phyloP scores from a whole-genome alignment of 2,329 filamentous ascomycete species.

The Eutypella sp. region DNA sequence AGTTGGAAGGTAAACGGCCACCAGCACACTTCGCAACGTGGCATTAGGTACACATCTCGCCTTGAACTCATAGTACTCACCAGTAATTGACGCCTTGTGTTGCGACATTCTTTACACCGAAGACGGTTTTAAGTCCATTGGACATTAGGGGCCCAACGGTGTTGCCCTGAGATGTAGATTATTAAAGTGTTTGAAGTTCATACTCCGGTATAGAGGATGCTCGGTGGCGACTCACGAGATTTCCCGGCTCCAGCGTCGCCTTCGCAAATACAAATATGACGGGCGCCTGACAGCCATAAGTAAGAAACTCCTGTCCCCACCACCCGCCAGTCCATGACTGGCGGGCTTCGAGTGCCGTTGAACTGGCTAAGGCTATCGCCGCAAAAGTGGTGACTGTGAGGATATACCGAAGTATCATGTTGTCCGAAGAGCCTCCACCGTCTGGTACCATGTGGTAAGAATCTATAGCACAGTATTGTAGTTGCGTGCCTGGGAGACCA shows the following conservation, averaged over 20 bases:
- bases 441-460: too few species aligned
- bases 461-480: too few species aligned
- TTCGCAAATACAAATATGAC: slow-evolving; percentile 25
- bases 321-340: slow-evolving; percentile 21
- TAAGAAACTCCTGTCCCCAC: slow-evolving; percentile 19
- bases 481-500: too few species aligned
- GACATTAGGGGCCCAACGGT: slow-evolving; percentile 23
- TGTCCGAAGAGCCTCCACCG: too few species aligned
- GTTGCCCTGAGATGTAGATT: slow-evolving; percentile 8
- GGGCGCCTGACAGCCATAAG: slow-evolving; percentile 19
- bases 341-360: slow-evolving; percentile 10
- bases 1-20: not conserved
- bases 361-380: slow-evolving; percentile 7
- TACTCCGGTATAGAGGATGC: not conserved
- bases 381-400: not conserved
- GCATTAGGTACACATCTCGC: not conserved
- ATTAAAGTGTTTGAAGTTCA: too few species aligned
- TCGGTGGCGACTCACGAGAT: slow-evolving; percentile 10
- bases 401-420: not conserved
- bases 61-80: not conserved
- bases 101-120: slow-evolving; percentile 21
- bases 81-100: slow-evolving; percentile 25
- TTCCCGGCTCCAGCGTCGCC: slow-evolving; percentile 24
- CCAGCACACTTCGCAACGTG: not conserved
- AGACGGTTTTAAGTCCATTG: slow-evolving; percentile 20